phyloP scores from a whole-genome alignment of 2,329 filamentous ascomycete species.

The Phyllosticta citribraziliensis region DNA sequence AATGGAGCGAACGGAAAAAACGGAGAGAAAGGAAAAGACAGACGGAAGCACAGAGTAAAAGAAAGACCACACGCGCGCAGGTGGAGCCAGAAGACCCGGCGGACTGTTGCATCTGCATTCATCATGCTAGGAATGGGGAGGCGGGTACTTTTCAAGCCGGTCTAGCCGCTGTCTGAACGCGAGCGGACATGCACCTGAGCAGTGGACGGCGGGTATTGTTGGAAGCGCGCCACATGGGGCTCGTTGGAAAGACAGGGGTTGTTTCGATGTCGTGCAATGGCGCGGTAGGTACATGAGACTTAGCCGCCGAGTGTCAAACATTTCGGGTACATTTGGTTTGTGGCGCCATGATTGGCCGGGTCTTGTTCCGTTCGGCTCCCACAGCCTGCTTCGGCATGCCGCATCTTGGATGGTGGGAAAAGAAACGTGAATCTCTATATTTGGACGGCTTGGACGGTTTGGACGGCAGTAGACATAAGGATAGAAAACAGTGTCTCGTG shows the following conservation, averaged over 20 bases:
- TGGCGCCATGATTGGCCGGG: neutral
- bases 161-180: conserved; percentile 29
- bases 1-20: conserved; percentile 15
- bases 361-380: neutral
- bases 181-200: neutral
- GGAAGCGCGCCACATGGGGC: neutral
- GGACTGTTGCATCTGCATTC: neutral
- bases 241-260: neutral
- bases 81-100: neutral
- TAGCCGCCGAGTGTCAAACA: neutral
- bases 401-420: neutral
- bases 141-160: conserved; percentile 26
- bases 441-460: neutral
- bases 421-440: neutral
- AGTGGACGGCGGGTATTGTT: neutral
- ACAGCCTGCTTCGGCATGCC: neutral
- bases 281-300: neutral
- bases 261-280: neutral
- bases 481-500: neutral
- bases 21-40: conserved; percentile 17
- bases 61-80: neutral
- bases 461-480: neutral
- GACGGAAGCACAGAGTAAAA: conserved; percentile 14
- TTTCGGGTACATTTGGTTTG: neutral
- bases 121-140: conserved; percentile 12